Evolutionary conservation across 306 rosid genomes (phyloP).

Genomic region (Citrullus colocynthis): DNA sequence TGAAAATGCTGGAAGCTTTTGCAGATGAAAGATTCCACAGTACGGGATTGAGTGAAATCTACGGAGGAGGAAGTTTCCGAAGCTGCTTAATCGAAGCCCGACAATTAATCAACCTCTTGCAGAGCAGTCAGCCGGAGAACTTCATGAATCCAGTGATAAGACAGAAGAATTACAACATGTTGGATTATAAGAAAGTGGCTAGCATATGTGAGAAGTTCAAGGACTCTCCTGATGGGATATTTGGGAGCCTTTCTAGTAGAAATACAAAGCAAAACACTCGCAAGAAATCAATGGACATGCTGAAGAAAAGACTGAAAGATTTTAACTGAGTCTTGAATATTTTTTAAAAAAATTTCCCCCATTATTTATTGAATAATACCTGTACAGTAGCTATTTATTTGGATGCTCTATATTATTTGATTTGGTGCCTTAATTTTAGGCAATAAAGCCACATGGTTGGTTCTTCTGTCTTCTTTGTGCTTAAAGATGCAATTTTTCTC

Average conservation of each 20-base stretch:
- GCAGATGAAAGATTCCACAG: constrained; percentile 62
- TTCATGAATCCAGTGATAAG: constrained; percentile 98
- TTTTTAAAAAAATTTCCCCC: neutral
- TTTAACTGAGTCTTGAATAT: constrained; percentile 27
- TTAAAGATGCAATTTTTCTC: neutral
- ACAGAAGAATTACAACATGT: constrained; percentile 55
- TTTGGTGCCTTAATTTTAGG: neutral
- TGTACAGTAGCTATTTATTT: neutral
- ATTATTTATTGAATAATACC: neutral
- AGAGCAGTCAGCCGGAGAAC: constrained; percentile 88
- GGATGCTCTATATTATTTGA: neutral
- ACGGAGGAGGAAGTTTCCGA: constrained; percentile 41
- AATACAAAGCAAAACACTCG: constrained; percentile 61
- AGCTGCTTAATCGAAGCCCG: constrained; percentile 59
- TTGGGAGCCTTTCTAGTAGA: constrained; percentile 75
- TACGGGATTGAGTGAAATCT: constrained; percentile 56
- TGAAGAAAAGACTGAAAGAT: constrained; percentile 83
- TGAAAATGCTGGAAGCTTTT: constrained; percentile 50
- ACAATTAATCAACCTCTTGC: constrained; percentile 66
- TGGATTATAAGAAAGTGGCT: constrained; percentile 79
- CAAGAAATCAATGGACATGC: constrained; percentile 80
- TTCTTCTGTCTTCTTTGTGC: neutral
- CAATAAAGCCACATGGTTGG: neutral
- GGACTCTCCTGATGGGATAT: constrained; percentile 75
- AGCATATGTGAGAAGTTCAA: constrained; percentile 67